These are phyloP conservation scores for Eucalyptus pumila DNA, from an alignment of 345 rosid genomes.

Conservation along the genomic window DNA sequence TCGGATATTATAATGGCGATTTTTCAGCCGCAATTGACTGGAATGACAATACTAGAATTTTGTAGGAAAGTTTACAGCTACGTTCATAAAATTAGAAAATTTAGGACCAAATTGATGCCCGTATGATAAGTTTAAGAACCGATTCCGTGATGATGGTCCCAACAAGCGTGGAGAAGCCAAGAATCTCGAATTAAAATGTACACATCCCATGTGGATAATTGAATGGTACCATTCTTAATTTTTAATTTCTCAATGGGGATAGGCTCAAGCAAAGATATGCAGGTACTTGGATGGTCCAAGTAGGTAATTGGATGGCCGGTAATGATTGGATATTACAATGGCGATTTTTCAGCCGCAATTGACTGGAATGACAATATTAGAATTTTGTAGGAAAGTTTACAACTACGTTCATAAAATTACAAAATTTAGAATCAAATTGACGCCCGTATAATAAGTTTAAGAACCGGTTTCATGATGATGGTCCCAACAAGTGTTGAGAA, in stretches of 20 bases:
- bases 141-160: not conserved
- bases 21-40: not conserved
- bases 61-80: not conserved
- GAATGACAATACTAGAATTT: not conserved
- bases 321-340: not conserved
- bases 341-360: not conserved
- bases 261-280: not conserved
- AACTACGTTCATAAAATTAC: fast-evolving
- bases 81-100: fast-evolving
- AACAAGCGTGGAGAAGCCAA: not conserved
- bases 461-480: fast-evolving
- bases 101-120: fast-evolving
- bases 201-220: not conserved
- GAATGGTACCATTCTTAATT: not conserved
- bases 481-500: not conserved
- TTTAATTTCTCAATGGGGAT: not conserved
- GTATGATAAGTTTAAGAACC: not conserved
- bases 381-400: not conserved
- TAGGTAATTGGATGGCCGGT: no score
- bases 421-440: not conserved
- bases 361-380: fast-evolving
- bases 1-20: fast-evolving
- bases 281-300: not conserved
- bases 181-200: not conserved
- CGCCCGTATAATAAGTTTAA: not conserved